phyloP scores from a whole-genome alignment of 306 rosid species.

The Pyrus pyrifolia region DNA sequence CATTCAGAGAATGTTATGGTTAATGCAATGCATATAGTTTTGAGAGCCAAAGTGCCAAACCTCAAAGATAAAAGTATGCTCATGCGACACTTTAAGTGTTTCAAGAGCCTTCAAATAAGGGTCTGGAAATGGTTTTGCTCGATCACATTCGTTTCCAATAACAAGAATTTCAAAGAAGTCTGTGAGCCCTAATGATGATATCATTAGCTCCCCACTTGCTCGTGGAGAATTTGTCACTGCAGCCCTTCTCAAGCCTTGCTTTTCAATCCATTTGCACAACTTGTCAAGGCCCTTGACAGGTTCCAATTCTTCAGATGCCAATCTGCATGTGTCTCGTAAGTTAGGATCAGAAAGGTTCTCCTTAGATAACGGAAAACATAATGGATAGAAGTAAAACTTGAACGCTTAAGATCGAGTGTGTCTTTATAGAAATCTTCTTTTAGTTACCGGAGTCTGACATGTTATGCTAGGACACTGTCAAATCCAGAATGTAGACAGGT shows the following conservation, averaged over 20 bases:
- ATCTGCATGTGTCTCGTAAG: not conserved
- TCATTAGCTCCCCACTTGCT: conserved; percentile 27
- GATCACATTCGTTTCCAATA: conserved; percentile 31
- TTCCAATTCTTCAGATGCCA: conserved; percentile 25
- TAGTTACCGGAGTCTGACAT: too few species aligned
- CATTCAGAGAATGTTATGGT: not conserved
- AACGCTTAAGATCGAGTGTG: not conserved
- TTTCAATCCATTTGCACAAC: conserved; percentile 33
- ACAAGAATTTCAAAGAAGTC: conserved; percentile 27
- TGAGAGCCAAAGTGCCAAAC: not conserved
- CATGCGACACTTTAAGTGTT: conserved; percentile 17
- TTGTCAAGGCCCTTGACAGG: conserved; percentile 24
- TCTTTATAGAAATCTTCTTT: not conserved
- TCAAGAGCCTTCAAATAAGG: conserved; percentile 38
- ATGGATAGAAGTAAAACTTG: not conserved
- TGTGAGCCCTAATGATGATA: conserved; percentile 26
- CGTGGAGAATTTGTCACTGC: conserved; percentile 37
- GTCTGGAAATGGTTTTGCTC: conserved; percentile 37
- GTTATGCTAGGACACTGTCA: too few species aligned
- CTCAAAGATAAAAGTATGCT: conserved; percentile 31
- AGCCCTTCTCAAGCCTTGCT: conserved; percentile 24
- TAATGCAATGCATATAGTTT: not conserved
- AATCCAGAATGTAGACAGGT: not conserved
- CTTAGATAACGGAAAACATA: not conserved
- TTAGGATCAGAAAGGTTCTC: not conserved